Conservation (phyloP, 1,284 basidiomycete genomes). For the Irpex sp. region DNA sequence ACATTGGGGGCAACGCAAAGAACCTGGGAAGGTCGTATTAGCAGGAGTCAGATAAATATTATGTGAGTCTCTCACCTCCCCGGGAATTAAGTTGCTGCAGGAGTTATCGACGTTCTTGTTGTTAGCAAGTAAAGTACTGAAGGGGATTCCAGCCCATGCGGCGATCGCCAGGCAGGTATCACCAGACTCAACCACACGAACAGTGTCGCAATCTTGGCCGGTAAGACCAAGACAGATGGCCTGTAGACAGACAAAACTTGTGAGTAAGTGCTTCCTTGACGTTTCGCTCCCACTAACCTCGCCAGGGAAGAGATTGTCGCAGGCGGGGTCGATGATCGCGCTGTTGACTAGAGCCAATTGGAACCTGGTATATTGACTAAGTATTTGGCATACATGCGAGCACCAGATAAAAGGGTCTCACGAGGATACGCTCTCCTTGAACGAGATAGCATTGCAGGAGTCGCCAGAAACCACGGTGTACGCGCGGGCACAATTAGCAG, state of each 20-base stretch:
- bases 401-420: constrained; percentile 24
- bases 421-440: constrained; percentile 61
- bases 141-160: constrained; percentile 2
- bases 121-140: constrained; percentile 34
- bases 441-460: constrained; percentile 65
- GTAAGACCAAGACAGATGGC: constrained; percentile 41
- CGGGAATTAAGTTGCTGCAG: constrained; percentile 58
- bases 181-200: constrained; percentile 36
- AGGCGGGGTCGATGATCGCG: constrained; percentile 41
- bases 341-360: constrained; percentile 61
- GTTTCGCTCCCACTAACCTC: constrained; percentile 13
- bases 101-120: constrained; percentile 57
- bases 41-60: background rate
- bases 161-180: constrained; percentile 14
- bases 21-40: background rate
- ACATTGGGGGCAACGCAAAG: constrained; percentile 1
- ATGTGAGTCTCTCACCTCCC: constrained; percentile 39
- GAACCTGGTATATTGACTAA: constrained; percentile 39
- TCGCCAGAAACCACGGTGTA: constrained; percentile 59
- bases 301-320: constrained; percentile 51
- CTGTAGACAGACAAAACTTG: constrained; percentile 8
- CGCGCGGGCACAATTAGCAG: constrained; percentile 43
- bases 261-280: background rate
- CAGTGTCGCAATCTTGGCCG: constrained; percentile 18
- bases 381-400: background rate